phyloP scores from a whole-genome alignment of 257 asterid species.

The Anisodus tanguticus region DNA sequence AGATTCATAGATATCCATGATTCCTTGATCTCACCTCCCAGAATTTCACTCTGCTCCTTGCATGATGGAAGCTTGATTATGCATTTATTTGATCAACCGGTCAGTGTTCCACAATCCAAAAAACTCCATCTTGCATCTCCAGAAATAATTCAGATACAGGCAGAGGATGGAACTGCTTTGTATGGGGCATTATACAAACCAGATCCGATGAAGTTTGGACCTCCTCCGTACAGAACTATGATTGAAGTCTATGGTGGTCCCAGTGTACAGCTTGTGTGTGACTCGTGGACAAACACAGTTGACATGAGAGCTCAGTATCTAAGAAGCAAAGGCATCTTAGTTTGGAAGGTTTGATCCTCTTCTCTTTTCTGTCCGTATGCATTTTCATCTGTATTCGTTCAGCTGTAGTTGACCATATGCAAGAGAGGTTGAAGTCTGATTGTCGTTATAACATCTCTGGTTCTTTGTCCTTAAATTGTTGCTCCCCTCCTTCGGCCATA shows the following conservation, averaged over 20 bases:
- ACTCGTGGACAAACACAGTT: conserved; percentile 88
- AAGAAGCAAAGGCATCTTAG: conserved; percentile 81
- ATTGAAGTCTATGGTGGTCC: conserved; percentile 97
- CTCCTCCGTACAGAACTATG: conserved; percentile 93
- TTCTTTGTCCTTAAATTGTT: not conserved
- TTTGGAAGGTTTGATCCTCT: conserved; percentile 78
- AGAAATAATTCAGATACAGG: conserved; percentile 61
- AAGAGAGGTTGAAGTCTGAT: not conserved
- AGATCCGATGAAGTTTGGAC: conserved; percentile 72
- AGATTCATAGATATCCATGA: conserved; percentile 79
- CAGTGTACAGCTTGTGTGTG: conserved; percentile 71
- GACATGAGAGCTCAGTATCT: conserved; percentile 96
- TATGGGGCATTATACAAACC: conserved; percentile 86
- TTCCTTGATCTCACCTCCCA: conserved; percentile 75
- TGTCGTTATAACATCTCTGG: not conserved
- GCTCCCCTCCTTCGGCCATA: not conserved
- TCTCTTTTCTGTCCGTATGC: not conserved
- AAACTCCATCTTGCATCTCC: conserved; percentile 73
- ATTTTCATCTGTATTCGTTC: not conserved
- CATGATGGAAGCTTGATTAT: conserved; percentile 63
- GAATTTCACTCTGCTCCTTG: conserved; percentile 65
- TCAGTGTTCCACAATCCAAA: conserved; percentile 49
- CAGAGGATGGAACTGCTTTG: conserved; percentile 73
- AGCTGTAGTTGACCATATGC: not conserved
- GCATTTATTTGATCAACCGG: conserved; percentile 65